These are phyloP conservation scores for Pyropia haitanensis DNA, from an alignment of 23 red algal genomes.

Conservation along the genomic window DNA sequence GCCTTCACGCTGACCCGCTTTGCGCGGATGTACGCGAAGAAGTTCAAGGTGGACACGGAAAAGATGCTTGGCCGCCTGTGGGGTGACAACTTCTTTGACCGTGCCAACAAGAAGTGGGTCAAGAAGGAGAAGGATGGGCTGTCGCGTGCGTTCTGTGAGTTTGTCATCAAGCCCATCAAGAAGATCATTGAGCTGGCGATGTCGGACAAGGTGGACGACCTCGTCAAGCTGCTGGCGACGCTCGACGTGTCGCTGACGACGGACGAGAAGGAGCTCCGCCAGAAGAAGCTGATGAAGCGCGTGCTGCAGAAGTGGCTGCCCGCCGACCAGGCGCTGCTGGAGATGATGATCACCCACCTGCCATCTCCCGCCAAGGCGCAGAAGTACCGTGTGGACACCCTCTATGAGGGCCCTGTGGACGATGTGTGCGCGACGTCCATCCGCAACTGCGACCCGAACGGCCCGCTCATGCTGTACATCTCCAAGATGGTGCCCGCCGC, in stretches of 20 bases:
- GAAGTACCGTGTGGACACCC: conserved; percentile 91
- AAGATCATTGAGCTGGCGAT: conserved; percentile 95
- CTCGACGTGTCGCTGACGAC: conserved; percentile 76
- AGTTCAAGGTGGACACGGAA: conserved; percentile 85
- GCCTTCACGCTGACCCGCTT: conserved; percentile 98
- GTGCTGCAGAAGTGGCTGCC: conserved; percentile 99
- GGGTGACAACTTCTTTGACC: conserved; percentile 95
- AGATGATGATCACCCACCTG: conserved; percentile 97
- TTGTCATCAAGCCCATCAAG: conserved; percentile 98
- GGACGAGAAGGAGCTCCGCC: conserved; percentile 83
- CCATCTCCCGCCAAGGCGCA: conserved; percentile 90
- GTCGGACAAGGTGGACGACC: conserved; percentile 91
- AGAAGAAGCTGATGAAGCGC: conserved; percentile 99
- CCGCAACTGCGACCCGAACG: conserved; percentile 98
- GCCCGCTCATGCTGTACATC: conserved; percentile 99
- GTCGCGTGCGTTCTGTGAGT: conserved; percentile 93
- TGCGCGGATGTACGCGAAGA: conserved; percentile 97
- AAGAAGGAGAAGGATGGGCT: conserved; percentile 34
- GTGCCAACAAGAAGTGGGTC: conserved; percentile 94
- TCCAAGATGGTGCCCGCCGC: conserved; percentile 97
- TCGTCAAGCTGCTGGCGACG: conserved; percentile 66
- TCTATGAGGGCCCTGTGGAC: conserved; percentile 96
- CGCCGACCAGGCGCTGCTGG: conserved; percentile 88
- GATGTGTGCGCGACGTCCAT: conserved; percentile 90
- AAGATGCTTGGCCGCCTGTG: conserved; percentile 94